Base-by-base conservation (phyloP, 768 basidiomycete genomes). In the Mycena alexandri region DNA sequence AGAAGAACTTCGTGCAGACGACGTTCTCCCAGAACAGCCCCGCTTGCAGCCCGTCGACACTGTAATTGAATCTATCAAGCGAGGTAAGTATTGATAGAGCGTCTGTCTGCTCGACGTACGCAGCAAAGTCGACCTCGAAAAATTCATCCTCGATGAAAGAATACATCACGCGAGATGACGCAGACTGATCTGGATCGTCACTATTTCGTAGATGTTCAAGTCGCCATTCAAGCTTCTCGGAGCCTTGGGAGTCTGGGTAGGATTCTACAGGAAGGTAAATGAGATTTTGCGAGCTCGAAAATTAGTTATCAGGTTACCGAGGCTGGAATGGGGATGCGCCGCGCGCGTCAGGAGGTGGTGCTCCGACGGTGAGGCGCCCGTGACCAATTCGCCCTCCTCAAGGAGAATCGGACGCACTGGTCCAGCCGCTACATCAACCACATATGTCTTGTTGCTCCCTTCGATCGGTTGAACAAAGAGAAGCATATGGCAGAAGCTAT, bases 101-200 rank as follows among this genome's bases (percentile, higher is more conserved):
- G 29, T 29, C 29, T 29, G 29, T 3, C 29, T 3, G 6, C 3
- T 29, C 29, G 29, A 29, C 29, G 29, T 3, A 29, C 29, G 59
- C 58, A 14, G 47, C 51, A 48, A 63, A 71, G 43, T 75, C 74
- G 17, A 55, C 63, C 3, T 58, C 56, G 64, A 74, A 75, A 33
- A 74, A 75, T 34, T 75, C 74, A 60, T 69, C 70, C 53, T 75
- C 74, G 22, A 71, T 67, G 57, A 75, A 74, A 7, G 73, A 65
- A 58, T 74, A 75, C 56, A 73, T 50, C 33, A 74, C 62, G 44
- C 71, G 71, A n/a, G 58, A 47, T 5, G 63, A 62, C 13, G 44
- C 22, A 2, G 59, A 58, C 46, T 52, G 33, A 2, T 38, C 33
- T 9, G 29, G 34, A 10, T 68, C 67, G 8, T 57, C 36, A 7